Conservation (phyloP, 495 filamentous ascomycete species). For the Podospora didyma region DNA sequence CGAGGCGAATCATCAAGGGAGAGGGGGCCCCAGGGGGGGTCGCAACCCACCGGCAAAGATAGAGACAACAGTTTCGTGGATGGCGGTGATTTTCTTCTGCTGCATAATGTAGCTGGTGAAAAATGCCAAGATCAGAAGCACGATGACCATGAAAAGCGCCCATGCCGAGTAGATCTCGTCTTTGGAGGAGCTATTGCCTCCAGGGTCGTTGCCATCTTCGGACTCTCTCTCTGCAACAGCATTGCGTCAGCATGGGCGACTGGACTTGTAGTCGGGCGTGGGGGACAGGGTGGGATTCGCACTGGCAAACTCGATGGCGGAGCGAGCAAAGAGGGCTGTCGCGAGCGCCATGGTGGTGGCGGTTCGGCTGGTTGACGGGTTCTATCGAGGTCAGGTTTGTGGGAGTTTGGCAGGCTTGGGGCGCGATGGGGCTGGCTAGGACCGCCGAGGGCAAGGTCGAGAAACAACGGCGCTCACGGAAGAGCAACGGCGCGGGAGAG, state of each 20-base stretch:
- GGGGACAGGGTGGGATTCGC: constrained; percentile 12
- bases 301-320: constrained; percentile 40
- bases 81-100: constrained; percentile 89
- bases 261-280: not conserved
- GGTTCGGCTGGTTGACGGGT: not conserved
- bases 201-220: constrained; percentile 46
- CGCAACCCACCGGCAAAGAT: constrained; percentile 82
- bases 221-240: constrained; percentile 42
- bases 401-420: too few species aligned
- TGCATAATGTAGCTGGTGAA: constrained; percentile 97
- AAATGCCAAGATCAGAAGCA: constrained; percentile 86
- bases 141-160: constrained; percentile 93
- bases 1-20: not conserved
- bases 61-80: constrained; percentile 96
- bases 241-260: constrained; percentile 18
- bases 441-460: not conserved
- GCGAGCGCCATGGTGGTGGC: not conserved
- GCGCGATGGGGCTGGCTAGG: not conserved
- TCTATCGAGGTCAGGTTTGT: too few species aligned
- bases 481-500: constrained; percentile 4
- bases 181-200: constrained; percentile 51
- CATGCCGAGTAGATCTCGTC: constrained; percentile 93
- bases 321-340: constrained; percentile 34
- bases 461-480: not conserved
- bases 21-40: not conserved